Base-by-base conservation (phyloP, 805 yeast species). In the Ogataea nitratoaversa region DNA sequence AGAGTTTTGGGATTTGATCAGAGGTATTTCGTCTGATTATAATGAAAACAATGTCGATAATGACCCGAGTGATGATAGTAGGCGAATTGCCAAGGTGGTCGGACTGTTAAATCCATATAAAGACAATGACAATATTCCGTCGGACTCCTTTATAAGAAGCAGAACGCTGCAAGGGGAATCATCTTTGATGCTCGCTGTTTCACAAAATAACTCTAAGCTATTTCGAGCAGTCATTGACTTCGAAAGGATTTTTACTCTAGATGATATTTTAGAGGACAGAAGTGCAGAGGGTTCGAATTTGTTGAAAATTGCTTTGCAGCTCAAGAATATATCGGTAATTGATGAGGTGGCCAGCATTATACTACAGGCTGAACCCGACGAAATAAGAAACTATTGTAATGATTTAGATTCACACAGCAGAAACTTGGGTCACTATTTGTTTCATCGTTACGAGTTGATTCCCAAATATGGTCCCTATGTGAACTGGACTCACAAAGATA, bases 371-470 rank as follows among this genome's bases (percentile, higher is more conserved):
- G 66, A 79, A 0, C 38, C 54, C 0, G 56, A 59, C 3, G 93
- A 83, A 46, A 63, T 73, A 19, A 38, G 49, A 2, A 47, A 48
- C 1, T 87, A 80, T 52, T 62, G 80, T 40, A 74, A 76, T 44
- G 51, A 53, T 8, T 47, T 50, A 2, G 95, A 90, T 55, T 55
- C 49, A 8, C 62, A 70, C 41, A 70, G 75, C 2, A 69, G 95
- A 37, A 71, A 80, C 2, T 66, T 79, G 5, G 96, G 90, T 0
- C 96, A 90, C 57, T 81, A 83, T 48, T 57, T 88, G 14, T 77
- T 79, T 46, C 79, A 81, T 48, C 70, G 78, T 34, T 63, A 72
- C 17, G 63, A 68, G 2, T 59, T 84, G 1, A 71, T 87, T 12
- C 54, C 64, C 1, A 54, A 52, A 13, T 57, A 88, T 9, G 95